Evolutionary conservation across 2,329 filamentous ascomycete genomes (phyloP).

Genomic region (Elsinoe arachidis): DNA sequence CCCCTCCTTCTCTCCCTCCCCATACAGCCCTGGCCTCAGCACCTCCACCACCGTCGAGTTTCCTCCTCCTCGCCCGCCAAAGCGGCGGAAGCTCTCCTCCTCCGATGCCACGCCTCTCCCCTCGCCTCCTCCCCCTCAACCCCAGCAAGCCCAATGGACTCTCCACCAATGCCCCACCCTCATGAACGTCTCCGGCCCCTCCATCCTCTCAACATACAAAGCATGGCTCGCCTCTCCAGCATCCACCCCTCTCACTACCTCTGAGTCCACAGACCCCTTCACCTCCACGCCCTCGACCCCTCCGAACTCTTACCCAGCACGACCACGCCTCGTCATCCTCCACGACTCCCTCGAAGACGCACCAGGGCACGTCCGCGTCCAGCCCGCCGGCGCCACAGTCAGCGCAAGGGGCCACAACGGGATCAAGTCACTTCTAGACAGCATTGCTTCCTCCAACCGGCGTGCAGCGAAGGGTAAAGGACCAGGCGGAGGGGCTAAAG

Average conservation of each 20-base stretch:
- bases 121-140: slow-evolving; percentile 17
- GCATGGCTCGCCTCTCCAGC: background rate
- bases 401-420: slow-evolving; percentile 39
- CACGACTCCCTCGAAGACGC: slow-evolving; percentile 92
- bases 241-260: background rate
- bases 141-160: slow-evolving; percentile 41
- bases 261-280: background rate
- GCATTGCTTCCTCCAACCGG: slow-evolving; percentile 41
- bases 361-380: slow-evolving; percentile 63
- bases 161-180: slow-evolving; percentile 65
- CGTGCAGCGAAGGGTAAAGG: slow-evolving; percentile 47
- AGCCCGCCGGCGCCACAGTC: slow-evolving; percentile 49
- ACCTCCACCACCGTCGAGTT: slow-evolving; percentile 39
- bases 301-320: slow-evolving; percentile 26
- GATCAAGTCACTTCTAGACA: slow-evolving; percentile 60
- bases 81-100: slow-evolving; percentile 24
- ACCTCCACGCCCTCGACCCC: background rate
- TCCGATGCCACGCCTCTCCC: slow-evolving; percentile 21
- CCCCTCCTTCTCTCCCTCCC: slow-evolving; percentile 30
- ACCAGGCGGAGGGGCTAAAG: slow-evolving; percentile 36
- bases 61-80: slow-evolving; percentile 1
- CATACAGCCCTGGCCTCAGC: slow-evolving; percentile 23
- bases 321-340: slow-evolving; percentile 57
- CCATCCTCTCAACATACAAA: slow-evolving; percentile 34
- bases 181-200: slow-evolving; percentile 77